Conservation (phyloP, 768 basidiomycete species). For the Leccinum barrowsii region DNA sequence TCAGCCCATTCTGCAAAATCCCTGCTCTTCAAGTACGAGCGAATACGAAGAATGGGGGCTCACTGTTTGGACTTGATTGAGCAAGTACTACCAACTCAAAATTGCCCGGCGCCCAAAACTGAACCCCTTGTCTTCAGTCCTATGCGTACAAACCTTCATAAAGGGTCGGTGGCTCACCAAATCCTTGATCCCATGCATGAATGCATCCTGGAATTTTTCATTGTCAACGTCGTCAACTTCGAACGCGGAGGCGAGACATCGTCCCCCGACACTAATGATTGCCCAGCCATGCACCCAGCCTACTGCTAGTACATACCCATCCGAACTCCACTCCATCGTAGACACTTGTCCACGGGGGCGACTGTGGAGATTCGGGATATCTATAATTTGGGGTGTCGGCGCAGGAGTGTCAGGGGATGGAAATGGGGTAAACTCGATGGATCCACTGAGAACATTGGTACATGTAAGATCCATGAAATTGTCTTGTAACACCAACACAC, state of each 20-base stretch:
- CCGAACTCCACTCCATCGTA: slow-evolving; percentile 87
- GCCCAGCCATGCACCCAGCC: slow-evolving; percentile 92
- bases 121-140: slow-evolving; percentile 1
- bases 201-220: slow-evolving; percentile 69
- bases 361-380: slow-evolving; percentile 60
- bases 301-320: slow-evolving; percentile 92
- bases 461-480: not conserved
- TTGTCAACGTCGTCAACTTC: slow-evolving; percentile 65
- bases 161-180: slow-evolving; percentile 47
- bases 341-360: slow-evolving; percentile 58
- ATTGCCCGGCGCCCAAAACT: slow-evolving; percentile 96
- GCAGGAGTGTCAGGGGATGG: slow-evolving; percentile 57
- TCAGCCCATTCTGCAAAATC: slow-evolving; percentile 48
- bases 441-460: slow-evolving; percentile 44
- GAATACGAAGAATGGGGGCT: slow-evolving; percentile 14
- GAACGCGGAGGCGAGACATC: slow-evolving; percentile 78
- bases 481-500: slow-evolving; percentile 33
- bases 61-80: slow-evolving; percentile 49
- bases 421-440: slow-evolving; percentile 63
- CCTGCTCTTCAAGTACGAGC: not conserved
- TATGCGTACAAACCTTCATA: not conserved
- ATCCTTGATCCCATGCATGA: slow-evolving; percentile 75
- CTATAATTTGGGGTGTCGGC: slow-evolving; percentile 58
- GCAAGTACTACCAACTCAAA: slow-evolving; percentile 82
- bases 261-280: slow-evolving; percentile 84